Base-by-base conservation (phyloP, 1,139 yeast genomes). In the Saccharomycopsis hybrid region DNA sequence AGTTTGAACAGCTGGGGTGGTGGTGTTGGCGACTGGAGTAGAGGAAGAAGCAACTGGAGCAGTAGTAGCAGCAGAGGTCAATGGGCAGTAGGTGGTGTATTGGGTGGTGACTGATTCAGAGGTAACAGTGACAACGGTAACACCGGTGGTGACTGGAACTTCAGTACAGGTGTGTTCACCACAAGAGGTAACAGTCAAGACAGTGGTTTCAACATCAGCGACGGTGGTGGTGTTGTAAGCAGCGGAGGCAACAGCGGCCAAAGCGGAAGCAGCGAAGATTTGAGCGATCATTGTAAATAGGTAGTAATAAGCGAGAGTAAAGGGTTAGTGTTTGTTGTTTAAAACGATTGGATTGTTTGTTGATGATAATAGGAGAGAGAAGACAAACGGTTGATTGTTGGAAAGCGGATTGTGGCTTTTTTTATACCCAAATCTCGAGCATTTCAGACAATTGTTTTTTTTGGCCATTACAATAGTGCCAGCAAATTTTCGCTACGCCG, bases 71-170 rank as follows among this genome's bases (percentile, higher is more conserved):
- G 7, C 39, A 8, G 39, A 9, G 39, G 39, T 7, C 5, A 36
- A 5, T 9, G 39, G 39, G 13, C 39, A 36, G 13, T 9, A 8
- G 39, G 39, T 36, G 39, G 13, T 24, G 39, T 36, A 36, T n/a
- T 8, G 18, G 18, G 39, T 36, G 39, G 39, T 36, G 39, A 36
- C 24, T 36, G 7, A 5, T 9, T 9, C 7, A 36, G 18, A 5
- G 18, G n/a, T 8, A 24, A 37, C 39, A n/a, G 43, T 45, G 29
- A 40, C 43, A 27, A 24, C 25, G 25, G 44, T 13, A 53, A 72
- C 66, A 55, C 72, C 65, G 53, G 76, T 67, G 56, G 72, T 70
- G 41, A 36, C 43, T 37, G 54, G 51, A n/a, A 41, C 36, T 28
- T 35, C 41, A 1, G 43, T 29, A 24, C 48, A 45, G n/a, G 44